Conservation (phyloP, 768 basidiomycete genomes). For the Hirschioporus abietinus region DNA sequence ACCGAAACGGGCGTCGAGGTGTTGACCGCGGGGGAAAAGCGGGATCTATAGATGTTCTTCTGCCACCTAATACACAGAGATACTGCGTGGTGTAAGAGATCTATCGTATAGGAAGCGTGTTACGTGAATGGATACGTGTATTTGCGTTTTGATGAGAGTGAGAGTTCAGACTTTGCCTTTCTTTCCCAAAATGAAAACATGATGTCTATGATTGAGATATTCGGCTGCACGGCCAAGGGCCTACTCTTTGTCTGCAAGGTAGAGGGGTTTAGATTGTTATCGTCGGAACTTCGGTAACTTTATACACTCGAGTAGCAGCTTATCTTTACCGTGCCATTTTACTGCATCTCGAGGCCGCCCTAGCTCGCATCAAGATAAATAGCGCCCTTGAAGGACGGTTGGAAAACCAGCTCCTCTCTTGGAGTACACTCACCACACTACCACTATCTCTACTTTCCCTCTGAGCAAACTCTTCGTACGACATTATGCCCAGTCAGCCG, state of each 20-base stretch:
- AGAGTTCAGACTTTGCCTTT: not conserved
- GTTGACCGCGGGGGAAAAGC: constrained; percentile 55
- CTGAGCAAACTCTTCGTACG: not conserved
- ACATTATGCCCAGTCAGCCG: constrained; percentile 12
- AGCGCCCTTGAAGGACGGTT: not conserved
- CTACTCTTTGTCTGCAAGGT: not conserved
- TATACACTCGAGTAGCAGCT: not conserved
- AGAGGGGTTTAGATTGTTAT: constrained; percentile 1
- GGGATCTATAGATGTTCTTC: constrained; percentile 4
- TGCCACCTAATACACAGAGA: constrained; percentile 1
- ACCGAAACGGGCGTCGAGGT: constrained; percentile 90
- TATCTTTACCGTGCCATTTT: constrained; percentile 1
- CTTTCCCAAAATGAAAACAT: not conserved
- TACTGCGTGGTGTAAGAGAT: not conserved
- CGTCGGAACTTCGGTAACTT: not conserved
- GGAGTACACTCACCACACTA: not conserved
- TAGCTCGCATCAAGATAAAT: not conserved
- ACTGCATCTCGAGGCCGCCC: not conserved
- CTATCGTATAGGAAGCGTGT: not conserved
- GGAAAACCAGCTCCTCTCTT: not conserved
- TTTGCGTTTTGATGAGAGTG: constrained; percentile 1
- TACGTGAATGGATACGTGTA: constrained; percentile 1
- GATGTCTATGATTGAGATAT: constrained; percentile 1
- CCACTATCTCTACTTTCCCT: not conserved
- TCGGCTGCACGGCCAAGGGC: not conserved